Evolutionary conservation across 2,329 filamentous ascomycete genomes (phyloP), one percentile per base, ranked within the genome.

Genomic region (Alternaria novae-zelandiae): DNA sequence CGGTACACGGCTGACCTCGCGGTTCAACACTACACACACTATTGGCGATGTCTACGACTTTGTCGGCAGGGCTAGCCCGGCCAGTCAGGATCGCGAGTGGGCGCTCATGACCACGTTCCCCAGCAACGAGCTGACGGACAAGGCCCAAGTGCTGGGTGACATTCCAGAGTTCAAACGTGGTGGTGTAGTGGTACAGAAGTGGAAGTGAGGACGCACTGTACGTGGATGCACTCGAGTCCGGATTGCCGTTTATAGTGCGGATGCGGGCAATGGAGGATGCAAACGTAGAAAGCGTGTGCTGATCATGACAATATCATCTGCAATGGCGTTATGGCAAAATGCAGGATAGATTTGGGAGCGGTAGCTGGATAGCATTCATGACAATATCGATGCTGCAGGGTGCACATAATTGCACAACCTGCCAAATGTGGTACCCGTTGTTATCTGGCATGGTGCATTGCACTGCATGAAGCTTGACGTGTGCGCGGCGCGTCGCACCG

Each of bases 61-160:
- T 72, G 88, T 95, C 64, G 83, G 87, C 62, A 84, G 86, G n/a
- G 86, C 91, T 0, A 89, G 87, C 25, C 78, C 88, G 0, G 85
- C 85, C 7, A 86, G 87, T 54, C 82, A 82, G 28, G 75, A 80
- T 43, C 86, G 92, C n/a, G 72, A 85, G 5, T 96, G 91, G 85
- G 90, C 92, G 3, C 83, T 96, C 46, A 91, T 90, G 67, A 96
- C 92, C 0, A 95, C 92, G 0, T 96, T 96, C 79, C 92, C 92
- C 5, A 93, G 88, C 74, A 94, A 93, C 81, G 91, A 95, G 57
- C 87, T 95, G 67, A 89, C 86, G 2, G 91, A 96, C 73, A 90
- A 89, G 79, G 72, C 76, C 50, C 79, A 76, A 67, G 81, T 75
- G 59, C 71, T 83, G 65, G 84, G 81, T 45, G 85, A 85, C 55